Percentiles rank a stretch among this genome's conserved stretches.
Evolutionary conservation across 768 basidiomycete species (phyloP).

Genomic region (Basidioascus undulatus): DNA sequence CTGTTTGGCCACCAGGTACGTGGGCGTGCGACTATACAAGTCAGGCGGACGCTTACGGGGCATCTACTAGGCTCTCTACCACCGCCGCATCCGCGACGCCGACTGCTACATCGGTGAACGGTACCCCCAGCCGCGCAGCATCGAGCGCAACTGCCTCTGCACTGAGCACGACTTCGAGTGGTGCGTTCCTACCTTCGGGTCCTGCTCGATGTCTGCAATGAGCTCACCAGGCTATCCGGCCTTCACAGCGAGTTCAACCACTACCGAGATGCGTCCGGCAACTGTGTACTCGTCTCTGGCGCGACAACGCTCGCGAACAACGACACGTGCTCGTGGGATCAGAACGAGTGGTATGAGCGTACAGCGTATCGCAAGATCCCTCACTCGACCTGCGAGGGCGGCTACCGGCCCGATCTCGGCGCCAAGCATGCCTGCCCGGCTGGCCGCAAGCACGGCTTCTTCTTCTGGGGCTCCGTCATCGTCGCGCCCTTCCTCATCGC

Average conservation of each 20-base stretch:
- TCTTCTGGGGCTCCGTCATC: constrained; percentile 68
- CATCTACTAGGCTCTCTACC: constrained; percentile 76
- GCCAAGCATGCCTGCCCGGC: constrained; percentile 45
- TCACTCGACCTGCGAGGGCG: constrained; percentile 66
- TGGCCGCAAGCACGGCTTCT: constrained; percentile 36
- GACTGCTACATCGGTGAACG: constrained; percentile 64
- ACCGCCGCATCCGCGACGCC: constrained; percentile 52
- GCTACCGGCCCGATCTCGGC: constrained; percentile 54
- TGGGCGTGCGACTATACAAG: not conserved
- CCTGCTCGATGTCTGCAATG: not conserved
- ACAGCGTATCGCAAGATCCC: constrained; percentile 78
- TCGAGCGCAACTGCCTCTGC: constrained; percentile 53
- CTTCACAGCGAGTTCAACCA: constrained; percentile 70
- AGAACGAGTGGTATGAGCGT: constrained; percentile 78
- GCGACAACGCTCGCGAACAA: constrained; percentile 34
- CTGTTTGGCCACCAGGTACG: constrained; percentile 72
- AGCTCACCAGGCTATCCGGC: not conserved
- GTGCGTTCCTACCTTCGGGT: constrained; percentile 25
- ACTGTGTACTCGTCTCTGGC: constrained; percentile 56
- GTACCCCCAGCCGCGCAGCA: constrained; percentile 28
- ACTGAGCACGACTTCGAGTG: constrained; percentile 69
- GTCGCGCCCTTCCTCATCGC: constrained; percentile 55
- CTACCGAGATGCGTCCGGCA: constrained; percentile 35
- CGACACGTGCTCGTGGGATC: constrained; percentile 30
- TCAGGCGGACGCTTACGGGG: no score